phyloP scores from a whole-genome alignment of 2,329 filamentous ascomycete species.

The Knufia petricola region DNA sequence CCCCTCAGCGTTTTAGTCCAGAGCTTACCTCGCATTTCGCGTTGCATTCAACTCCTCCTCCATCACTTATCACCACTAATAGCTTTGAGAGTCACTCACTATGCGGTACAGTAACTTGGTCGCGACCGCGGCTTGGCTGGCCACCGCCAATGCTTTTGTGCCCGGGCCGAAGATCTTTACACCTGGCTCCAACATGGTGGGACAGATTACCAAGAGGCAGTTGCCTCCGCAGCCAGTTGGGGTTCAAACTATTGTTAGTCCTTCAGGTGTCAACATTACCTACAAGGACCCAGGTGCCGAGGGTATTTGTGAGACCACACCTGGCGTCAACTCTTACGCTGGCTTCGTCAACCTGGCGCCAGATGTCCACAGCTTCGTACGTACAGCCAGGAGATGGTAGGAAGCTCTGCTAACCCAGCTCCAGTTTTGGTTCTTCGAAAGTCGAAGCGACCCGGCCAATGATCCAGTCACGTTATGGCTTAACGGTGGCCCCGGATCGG shows the following conservation, averaged over 20 bases:
- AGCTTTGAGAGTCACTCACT: conserved; percentile 1
- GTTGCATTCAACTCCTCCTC: neutral
- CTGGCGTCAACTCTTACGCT: conserved; percentile 46
- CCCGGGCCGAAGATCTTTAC: conserved; percentile 16
- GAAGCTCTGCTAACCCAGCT: neutral
- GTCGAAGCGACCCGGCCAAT: conserved; percentile 41
- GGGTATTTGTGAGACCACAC: conserved; percentile 45
- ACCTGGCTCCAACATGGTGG: conserved; percentile 13
- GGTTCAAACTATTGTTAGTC: conserved; percentile 31
- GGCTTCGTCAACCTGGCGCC: conserved; percentile 46
- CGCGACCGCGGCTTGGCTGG: neutral
- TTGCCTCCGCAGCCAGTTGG: conserved; percentile 30
- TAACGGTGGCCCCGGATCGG: conserved; percentile 35
- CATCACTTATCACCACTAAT: neutral
- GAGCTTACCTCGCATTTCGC: neutral
- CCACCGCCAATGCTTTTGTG: neutral
- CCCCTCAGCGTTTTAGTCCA: neutral
- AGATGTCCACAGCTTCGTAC: conserved; percentile 39
- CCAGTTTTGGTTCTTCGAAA: conserved; percentile 49
- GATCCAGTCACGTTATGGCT: conserved; percentile 35
- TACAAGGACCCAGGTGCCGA: conserved; percentile 49
- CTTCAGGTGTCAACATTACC: conserved; percentile 43
- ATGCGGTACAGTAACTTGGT: conserved; percentile 5
- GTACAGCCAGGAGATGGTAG: neutral
- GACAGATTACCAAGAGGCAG: conserved; percentile 25